Base-by-base conservation (phyloP, 495 filamentous ascomycete genomes). In the Penicillium riverlandense region DNA sequence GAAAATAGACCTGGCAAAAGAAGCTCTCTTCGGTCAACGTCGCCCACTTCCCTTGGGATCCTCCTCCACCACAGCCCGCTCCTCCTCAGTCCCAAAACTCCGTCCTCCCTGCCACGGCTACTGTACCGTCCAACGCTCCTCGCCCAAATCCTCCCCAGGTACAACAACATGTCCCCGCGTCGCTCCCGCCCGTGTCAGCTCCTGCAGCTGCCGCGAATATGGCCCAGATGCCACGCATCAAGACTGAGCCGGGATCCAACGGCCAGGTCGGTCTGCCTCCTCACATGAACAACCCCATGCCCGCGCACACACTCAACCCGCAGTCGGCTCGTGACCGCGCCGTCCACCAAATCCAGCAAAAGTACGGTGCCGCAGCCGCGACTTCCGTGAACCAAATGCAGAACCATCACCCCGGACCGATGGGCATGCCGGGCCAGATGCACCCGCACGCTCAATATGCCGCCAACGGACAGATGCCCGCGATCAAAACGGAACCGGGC, bases 41-140 rank as follows among this genome's bases (percentile, higher is more conserved):
- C 48, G 94, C 90, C 41, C 71, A 79, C 33, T 97, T 96, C 66
- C 94, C 94, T 15, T 99, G 94, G 94, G 94, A 97, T 57, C 92
- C 92, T 44, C 55, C 78, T 41, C 78, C 77, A 40, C 70, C 63
- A 11, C 71, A 70, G 48, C 61, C 67, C 34, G 34, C 48, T 41
- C 75, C 66, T 38, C 22, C 22, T 22, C 22, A 22, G 22, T 22
- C 22, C 22, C 76, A 63, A 45, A 59, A 54, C 36, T 52, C 71
- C 40, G 58, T 62, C 13, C 65, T 65, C 32, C 66, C 66, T 42
- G 63, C 73, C 28, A 51, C 70, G 30, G 50, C 69, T 14, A 78
- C 79, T 9, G 72, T 84, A 6, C 81, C 80, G 27, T 83, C 82
- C 15, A 85, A 84, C 58, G 74, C 68, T 41, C 68, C 71, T 41